phyloP scores from a whole-genome alignment of 257 asterid genomes.

The Penstemon barbatus region DNA sequence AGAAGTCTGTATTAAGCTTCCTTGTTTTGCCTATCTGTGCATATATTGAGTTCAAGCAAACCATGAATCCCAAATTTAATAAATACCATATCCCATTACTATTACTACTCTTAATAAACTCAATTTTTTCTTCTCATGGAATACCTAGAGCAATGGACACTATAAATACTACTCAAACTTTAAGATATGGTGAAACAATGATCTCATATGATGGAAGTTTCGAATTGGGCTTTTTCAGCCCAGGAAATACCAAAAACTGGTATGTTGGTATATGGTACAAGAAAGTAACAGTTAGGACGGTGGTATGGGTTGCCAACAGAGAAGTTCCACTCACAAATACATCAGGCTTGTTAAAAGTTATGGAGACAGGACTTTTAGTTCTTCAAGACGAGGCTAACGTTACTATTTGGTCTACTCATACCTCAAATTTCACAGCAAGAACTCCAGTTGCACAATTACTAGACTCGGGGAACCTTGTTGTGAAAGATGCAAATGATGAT shows the following conservation, averaged over 20 bases:
- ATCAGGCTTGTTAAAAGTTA: conserved; percentile 34
- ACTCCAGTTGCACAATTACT: conserved; percentile 43
- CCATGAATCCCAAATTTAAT: no score
- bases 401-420: conserved; percentile 45
- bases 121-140: no score
- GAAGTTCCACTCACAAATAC: conserved; percentile 29
- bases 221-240: conserved; percentile 39
- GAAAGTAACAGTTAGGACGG: conserved; percentile 21
- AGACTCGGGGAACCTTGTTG: conserved; percentile 51
- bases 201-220: conserved; percentile 44
- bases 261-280: conserved; percentile 59
- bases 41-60: no score
- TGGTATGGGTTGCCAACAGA: conserved; percentile 55
- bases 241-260: conserved; percentile 23
- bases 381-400: conserved; percentile 28
- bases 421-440: conserved; percentile 20
- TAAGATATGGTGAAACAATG: conserved; percentile 39
- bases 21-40: not conserved
- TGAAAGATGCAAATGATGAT: conserved; percentile 36
- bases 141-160: conserved; percentile 15
- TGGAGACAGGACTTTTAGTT: conserved; percentile 32
- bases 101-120: no score
- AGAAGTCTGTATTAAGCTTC: not conserved
- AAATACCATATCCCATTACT: no score
- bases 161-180: conserved; percentile 14